Percentiles rank a stretch among this genome's conserved stretches.
Conservation (phyloP, 129 eudicot species). For the Glebionis coronaria region DNA sequence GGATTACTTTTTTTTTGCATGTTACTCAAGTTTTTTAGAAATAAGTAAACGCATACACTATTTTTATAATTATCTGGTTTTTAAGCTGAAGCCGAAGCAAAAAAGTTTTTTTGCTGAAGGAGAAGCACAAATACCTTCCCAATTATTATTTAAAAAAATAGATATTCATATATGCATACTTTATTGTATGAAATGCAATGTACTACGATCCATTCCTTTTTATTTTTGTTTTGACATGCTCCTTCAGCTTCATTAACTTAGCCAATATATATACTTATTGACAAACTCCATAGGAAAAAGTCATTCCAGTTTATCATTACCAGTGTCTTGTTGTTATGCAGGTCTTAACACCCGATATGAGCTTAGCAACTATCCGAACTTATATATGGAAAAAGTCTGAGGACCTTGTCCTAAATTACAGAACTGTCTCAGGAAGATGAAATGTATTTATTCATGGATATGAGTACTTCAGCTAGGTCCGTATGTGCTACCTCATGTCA, state of each 20-base stretch:
- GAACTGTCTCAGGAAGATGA: slow-evolving; percentile 57
- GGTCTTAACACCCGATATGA: slow-evolving; percentile 87
- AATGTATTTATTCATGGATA: slow-evolving; percentile 3
- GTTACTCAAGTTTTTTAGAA: too few species aligned
- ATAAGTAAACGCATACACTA: too few species aligned
- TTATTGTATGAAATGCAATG: background rate
- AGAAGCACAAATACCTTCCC: too few species aligned
- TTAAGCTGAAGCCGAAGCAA: too few species aligned
- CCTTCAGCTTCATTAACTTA: background rate
- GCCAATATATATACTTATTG: background rate
- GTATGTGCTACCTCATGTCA: background rate
- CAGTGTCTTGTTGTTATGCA: slow-evolving; percentile 26
- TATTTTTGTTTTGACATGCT: slow-evolving; percentile 11
- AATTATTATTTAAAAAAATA: too few species aligned
- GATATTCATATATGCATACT: too few species aligned
- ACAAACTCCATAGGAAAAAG: slow-evolving; percentile 12
- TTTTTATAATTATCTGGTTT: too few species aligned
- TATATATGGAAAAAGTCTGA: slow-evolving; percentile 88
- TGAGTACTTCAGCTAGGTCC: slow-evolving; percentile 15
- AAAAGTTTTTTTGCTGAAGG: too few species aligned
- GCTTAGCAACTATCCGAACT: slow-evolving; percentile 84
- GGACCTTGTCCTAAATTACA: slow-evolving; percentile 75
- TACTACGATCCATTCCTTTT: background rate
- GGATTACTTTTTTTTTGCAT: too few species aligned
- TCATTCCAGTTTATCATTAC: background rate